Percentiles rank a stretch among this genome's conserved stretches.
Evolutionary conservation across 352 stramenopile species (phyloP).

Genomic region (Pythium rhizo-oryzae): DNA sequence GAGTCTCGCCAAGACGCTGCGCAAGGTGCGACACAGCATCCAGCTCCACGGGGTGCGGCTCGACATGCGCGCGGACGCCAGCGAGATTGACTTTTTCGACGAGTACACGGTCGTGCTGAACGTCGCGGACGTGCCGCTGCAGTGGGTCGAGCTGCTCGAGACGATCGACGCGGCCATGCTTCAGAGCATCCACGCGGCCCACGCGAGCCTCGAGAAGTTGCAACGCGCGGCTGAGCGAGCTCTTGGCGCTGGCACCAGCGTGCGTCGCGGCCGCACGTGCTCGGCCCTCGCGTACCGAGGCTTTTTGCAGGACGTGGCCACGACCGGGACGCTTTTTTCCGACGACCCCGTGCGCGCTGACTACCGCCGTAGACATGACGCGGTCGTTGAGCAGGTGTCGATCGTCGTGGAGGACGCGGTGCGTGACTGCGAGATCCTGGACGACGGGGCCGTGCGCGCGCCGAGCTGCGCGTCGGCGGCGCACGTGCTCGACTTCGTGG

Average conservation of each 20-base stretch:
- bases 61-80: conserved; percentile 40
- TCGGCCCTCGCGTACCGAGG: conserved; percentile 49
- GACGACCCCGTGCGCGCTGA: conserved; percentile 16
- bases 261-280: conserved; percentile 53
- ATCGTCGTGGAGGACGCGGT: conserved; percentile 52
- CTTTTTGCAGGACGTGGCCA: conserved; percentile 50
- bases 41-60: conserved; percentile 38
- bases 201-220: conserved; percentile 34
- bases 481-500: conserved; percentile 27
- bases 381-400: conserved; percentile 40
- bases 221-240: conserved; percentile 40
- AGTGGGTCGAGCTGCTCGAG: conserved; percentile 69
- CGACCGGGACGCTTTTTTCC: conserved; percentile 3
- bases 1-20: conserved; percentile 60
- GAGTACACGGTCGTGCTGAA: conserved; percentile 63
- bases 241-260: conserved; percentile 35
- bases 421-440: conserved; percentile 43
- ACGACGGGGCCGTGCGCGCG: conserved; percentile 45
- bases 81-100: conserved; percentile 58
- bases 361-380: conserved; percentile 15
- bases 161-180: conserved; percentile 53
- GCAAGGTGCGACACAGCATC: conserved; percentile 29
- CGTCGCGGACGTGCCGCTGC: conserved; percentile 58
- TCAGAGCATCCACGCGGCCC: conserved; percentile 45
- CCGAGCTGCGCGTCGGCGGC: conserved; percentile 25